phyloP scores from a whole-genome alignment of 257 asterid genomes.

The Ehretia macrophylla region DNA sequence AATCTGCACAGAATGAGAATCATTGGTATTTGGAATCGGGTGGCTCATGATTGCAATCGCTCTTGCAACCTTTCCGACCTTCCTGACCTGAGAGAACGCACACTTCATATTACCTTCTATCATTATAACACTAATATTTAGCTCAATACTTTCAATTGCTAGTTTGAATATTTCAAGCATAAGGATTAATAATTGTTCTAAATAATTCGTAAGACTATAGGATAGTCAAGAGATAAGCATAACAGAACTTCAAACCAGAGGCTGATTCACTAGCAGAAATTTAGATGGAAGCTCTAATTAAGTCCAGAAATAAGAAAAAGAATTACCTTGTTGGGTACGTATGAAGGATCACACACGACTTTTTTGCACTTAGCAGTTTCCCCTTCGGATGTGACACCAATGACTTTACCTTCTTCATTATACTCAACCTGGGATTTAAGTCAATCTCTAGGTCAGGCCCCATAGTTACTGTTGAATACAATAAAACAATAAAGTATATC shows the following conservation, averaged over 20 bases:
- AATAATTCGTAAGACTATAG: too few species aligned
- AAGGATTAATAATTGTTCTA: too few species aligned
- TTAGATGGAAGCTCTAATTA: not conserved
- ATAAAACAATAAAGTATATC: too few species aligned
- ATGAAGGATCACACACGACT: slow-evolving; percentile 95
- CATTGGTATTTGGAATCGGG: slow-evolving; percentile 65
- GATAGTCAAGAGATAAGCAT: too few species aligned
- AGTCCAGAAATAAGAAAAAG: not conserved
- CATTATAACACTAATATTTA: too few species aligned
- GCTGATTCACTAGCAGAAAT: not conserved
- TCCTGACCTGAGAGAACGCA: slow-evolving; percentile 36
- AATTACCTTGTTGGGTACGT: slow-evolving; percentile 75
- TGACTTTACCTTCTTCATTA: slow-evolving; percentile 77
- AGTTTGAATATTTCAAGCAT: too few species aligned
- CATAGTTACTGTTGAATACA: too few species aligned
- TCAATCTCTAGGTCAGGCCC: too few species aligned
- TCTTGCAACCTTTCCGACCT: slow-evolving; percentile 67
- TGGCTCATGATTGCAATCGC: slow-evolving; percentile 75
- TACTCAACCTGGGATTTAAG: slow-evolving; percentile 68
- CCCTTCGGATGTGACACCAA: slow-evolving; percentile 94
- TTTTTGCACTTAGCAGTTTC: slow-evolving; percentile 95
- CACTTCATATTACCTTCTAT: not conserved
- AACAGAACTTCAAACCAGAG: too few species aligned
- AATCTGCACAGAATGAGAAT: slow-evolving; percentile 59
- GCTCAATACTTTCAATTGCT: too few species aligned